Evolutionary conservation across 1,284 basidiomycete genomes (phyloP), one percentile per base, ranked within the genome.

Genomic region (Polyporus tsugae): DNA sequence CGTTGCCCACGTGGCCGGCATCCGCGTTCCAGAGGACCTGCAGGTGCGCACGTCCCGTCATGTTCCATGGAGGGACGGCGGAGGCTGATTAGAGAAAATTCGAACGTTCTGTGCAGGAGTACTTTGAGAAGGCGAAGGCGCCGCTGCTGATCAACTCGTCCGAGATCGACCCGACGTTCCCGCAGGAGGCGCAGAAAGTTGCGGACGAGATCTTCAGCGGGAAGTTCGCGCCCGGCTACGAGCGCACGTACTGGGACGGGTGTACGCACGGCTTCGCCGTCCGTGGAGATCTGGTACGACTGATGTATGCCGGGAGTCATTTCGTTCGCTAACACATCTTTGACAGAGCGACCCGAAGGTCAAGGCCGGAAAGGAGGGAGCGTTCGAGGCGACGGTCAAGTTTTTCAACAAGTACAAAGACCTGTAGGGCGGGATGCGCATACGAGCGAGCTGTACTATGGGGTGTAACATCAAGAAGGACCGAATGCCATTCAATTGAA

Each of bases 1-100:
- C 33, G 82, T 86, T 62, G 78, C 87, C 0, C 94, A 95, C 79
- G 94, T 93, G 1, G 92, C 92, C 4, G 80, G 90, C 2, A 84
- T 95, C 69, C 71, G 88, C 49, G 70, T 86, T 55, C 90, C 91
- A 11, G 86, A 80, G 1, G 89, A 91, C 77, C 80, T 93, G 36
- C 86, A 92, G 81, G 87, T 87, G 64, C 35, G 74, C 39, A 6
- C 22, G 5, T n/a, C 9, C 10, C n/a, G 11, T 19, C 49, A 6
- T 11, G 19, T 11, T 25, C 22, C 19, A 4, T 6, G 19, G 19
- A 46, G 44, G 39, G 10, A 10, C 39, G 19, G 44, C 19, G 44
- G 44, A 46, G 49, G 49, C 22, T 13, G 25, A 39, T 11, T 39
- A 5, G 4, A 17, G 9, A 13, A 17, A 25, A n/a, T 39, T 33